Evolutionary conservation across 148 eudicot species (phyloP), one percentile per base, ranked within the genome.

Genomic region (Heliamphora exappendiculata): DNA sequence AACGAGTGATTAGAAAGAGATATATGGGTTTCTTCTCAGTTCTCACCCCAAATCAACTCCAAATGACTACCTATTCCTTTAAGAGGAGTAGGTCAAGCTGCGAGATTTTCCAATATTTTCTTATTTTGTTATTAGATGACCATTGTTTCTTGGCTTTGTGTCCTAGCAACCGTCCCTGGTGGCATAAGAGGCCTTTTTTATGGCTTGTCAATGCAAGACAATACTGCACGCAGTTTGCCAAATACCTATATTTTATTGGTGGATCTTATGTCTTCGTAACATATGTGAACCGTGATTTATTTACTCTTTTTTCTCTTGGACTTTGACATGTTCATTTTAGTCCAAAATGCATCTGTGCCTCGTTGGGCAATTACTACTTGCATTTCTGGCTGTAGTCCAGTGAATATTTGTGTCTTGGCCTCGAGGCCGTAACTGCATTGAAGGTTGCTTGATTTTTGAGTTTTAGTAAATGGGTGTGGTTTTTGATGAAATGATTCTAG

Each of bases 401-500:
- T 50, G 57, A 33, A 50, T 44, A 20, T 70, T 49, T 14, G 14
- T 26, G 0, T 71, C 22, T 34, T 34, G 28, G 55, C 17, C 74
- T 50, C 16, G 51, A 19, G 5, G 7, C 60, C 7, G 1, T 31
- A 13, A 71, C 31, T 4, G 41, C 20, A 20, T 51, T 50, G 74
- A 71, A 50, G 60, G 57, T 49, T 19, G 19, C 57, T 26, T 51
- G 41, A 10, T 71, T 8, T n/a, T n/a, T 29, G 60, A n/a, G 39
- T 51, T 50, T 14, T 47, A 16, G 41, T 9, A 17, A 28, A 31
- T 31, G 33, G 37, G 26, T 50, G 9, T 12, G 44, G 50, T 33
- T 19, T 71, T 71, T 49, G 42, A 49, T 59, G 31, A 71, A 71
- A 50, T 71, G 60, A 37, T 49, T 51, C 14, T 49, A 60, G 67